phyloP scores from a whole-genome alignment of 306 rosid genomes.

The Cucumis sativus region DNA sequence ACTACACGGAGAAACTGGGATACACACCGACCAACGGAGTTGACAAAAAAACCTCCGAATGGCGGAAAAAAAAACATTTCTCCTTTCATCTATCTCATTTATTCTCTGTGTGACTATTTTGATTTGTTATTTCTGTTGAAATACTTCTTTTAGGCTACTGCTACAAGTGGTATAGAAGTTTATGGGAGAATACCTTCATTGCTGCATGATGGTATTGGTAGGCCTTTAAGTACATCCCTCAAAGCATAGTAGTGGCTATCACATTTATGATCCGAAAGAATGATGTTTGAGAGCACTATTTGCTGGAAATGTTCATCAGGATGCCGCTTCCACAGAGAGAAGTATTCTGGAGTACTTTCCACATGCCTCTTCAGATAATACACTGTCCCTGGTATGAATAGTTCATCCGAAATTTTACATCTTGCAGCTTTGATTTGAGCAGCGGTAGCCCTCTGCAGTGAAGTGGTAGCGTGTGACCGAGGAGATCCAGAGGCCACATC shows the following conservation, averaged over 20 bases:
- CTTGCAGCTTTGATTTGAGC: constrained; percentile 22
- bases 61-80: neutral
- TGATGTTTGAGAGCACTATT: constrained; percentile 63
- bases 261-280: constrained; percentile 77
- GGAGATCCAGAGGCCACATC: constrained; percentile 10
- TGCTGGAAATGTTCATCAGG: constrained; percentile 74
- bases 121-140: neutral
- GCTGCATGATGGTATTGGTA: constrained; percentile 47
- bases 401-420: constrained; percentile 41
- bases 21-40: neutral
- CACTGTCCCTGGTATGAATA: constrained; percentile 70
- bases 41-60: neutral
- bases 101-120: neutral
- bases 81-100: neutral
- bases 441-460: constrained; percentile 20
- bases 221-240: constrained; percentile 79
- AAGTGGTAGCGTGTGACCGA: neutral
- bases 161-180: neutral
- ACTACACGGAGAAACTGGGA: neutral
- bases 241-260: constrained; percentile 75
- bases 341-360: constrained; percentile 25
- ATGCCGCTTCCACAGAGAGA: constrained; percentile 61
- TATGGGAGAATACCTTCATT: constrained; percentile 37
- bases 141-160: too few species aligned
- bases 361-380: constrained; percentile 63